Evolutionary conservation across 2,329 filamentous ascomycete genomes (phyloP).

Genomic region (Cladobotryum mycophilum): DNA sequence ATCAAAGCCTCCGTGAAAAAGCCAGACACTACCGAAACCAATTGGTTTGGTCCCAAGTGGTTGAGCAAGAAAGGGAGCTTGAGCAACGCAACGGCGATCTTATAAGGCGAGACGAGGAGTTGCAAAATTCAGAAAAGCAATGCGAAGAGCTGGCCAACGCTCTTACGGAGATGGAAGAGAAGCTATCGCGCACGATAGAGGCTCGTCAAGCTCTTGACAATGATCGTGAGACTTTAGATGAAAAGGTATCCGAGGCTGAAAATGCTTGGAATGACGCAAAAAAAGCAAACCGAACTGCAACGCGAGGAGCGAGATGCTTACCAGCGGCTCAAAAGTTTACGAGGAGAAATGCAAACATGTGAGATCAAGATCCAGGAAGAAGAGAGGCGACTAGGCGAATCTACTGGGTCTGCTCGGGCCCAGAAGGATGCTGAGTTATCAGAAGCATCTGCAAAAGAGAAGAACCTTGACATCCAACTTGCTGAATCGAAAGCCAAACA

Average conservation of each 20-base stretch:
- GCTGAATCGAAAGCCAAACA: slow-evolving; percentile 23
- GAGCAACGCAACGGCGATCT: slow-evolving; percentile 27
- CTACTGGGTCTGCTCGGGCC: slow-evolving; percentile 63
- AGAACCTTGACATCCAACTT: slow-evolving; percentile 21
- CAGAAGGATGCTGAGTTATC: slow-evolving; percentile 52
- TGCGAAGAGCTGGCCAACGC: slow-evolving; percentile 41
- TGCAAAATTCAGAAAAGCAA: slow-evolving; percentile 22
- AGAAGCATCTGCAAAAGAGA: slow-evolving; percentile 22
- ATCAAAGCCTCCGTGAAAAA: slow-evolving; percentile 57
- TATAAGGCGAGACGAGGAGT: slow-evolving; percentile 17
- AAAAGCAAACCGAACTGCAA: slow-evolving; percentile 48
- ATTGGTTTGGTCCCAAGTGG: slow-evolving; percentile 82
- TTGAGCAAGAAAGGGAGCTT: slow-evolving; percentile 60
- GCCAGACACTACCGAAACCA: slow-evolving; percentile 56
- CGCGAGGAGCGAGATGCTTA: slow-evolving; percentile 61
- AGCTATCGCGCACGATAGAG: slow-evolving; percentile 32
- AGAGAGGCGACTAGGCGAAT: slow-evolving; percentile 55
- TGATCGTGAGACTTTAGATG: slow-evolving; percentile 41
- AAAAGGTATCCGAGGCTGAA: slow-evolving; percentile 40
- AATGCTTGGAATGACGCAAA: slow-evolving; percentile 48
- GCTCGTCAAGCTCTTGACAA: slow-evolving; percentile 36
- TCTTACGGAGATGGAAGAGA: slow-evolving; percentile 41
- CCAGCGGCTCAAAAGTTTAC: slow-evolving; percentile 47
- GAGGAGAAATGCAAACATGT: slow-evolving; percentile 39
- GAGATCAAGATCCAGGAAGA: slow-evolving; percentile 49